Conservation (phyloP, 139 green algal species). For the Trebouxia sp. region DNA sequence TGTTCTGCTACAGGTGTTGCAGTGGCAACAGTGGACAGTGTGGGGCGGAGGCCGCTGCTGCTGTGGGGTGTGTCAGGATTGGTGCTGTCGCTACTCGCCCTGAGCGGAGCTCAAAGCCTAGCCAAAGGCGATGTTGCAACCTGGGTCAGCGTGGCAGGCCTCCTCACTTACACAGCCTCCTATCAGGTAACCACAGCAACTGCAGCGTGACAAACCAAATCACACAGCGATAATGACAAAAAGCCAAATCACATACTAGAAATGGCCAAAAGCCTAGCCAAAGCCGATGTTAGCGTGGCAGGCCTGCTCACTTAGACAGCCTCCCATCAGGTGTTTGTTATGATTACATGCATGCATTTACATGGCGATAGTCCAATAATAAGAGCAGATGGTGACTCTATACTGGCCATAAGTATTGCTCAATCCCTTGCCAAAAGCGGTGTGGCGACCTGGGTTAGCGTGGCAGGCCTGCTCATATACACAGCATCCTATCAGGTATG, state of each 20-base stretch:
- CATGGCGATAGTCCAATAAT: too few species aligned
- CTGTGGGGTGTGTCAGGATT: conserved; percentile 78
- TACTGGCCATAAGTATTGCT: conserved; percentile 47
- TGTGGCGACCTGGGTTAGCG: conserved; percentile 51
- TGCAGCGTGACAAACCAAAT: too few species aligned
- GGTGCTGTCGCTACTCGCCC: conserved; percentile 59
- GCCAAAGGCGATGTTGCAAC: conserved; percentile 38
- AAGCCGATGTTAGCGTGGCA: conserved; percentile 57
- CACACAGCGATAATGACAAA: too few species aligned
- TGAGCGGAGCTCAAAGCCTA: conserved; percentile 43
- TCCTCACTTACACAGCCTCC: conserved; percentile 89
- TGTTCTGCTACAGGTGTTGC: conserved; percentile 50
- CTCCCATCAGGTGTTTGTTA: conserved; percentile 77
- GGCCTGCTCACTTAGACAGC: conserved; percentile 90
- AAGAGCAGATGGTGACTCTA: too few species aligned
- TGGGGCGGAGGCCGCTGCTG: conserved; percentile 84
- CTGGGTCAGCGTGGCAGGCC: conserved; percentile 64
- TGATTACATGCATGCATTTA: too few species aligned
- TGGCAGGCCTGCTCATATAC: conserved; percentile 77
- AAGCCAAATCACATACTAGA: too few species aligned
- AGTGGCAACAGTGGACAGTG: conserved; percentile 75
- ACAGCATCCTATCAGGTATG: conserved; percentile 84
- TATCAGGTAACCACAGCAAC: conserved; percentile 69
- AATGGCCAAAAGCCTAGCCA: conserved; percentile 27
- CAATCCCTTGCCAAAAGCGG: conserved; percentile 42